phyloP scores from a whole-genome alignment of 225 moss, liverwort and hornwort species.

The Sphagnum contortum region DNA sequence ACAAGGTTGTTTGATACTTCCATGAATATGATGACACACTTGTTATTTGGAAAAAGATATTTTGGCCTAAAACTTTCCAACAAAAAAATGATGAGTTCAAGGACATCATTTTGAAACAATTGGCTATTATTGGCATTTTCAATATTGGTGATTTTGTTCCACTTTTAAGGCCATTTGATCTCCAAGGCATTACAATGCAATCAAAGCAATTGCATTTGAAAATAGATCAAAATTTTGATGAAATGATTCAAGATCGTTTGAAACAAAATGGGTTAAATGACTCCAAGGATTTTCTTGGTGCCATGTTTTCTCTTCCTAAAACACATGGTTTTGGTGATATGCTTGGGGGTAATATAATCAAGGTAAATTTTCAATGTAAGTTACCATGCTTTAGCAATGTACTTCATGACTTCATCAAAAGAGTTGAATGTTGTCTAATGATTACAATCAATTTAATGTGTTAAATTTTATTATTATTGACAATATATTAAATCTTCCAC shows the following conservation, averaged over 20 bases:
- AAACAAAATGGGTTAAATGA: not conserved
- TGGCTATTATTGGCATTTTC: conserved; percentile 21
- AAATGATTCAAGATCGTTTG: conserved; percentile 19
- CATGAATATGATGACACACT: conserved; percentile 18
- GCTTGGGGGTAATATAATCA: conserved; percentile 4
- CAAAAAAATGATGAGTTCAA: conserved; percentile 10
- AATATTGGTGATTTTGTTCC: conserved; percentile 43
- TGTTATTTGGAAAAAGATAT: conserved; percentile 3
- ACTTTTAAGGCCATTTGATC: conserved; percentile 26
- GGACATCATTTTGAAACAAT: conserved; percentile 2
- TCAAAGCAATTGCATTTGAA: not conserved
- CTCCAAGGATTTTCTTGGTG: conserved; percentile 5
- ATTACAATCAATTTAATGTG: too few species aligned
- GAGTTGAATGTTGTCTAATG: too few species aligned
- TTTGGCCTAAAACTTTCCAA: conserved; percentile 3
- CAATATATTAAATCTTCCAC: not conserved
- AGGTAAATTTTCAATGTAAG: conserved; percentile 9
- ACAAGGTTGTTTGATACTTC: not conserved
- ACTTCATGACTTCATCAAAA: too few species aligned
- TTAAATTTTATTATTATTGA: too few species aligned
- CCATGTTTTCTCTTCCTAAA: conserved; percentile 6
- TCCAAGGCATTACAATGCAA: conserved; percentile 21
- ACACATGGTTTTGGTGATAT: conserved; percentile 2
- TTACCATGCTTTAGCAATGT: too few species aligned
- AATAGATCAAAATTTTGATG: conserved; percentile 9